Base-by-base conservation (phyloP, 768 basidiomycete genomes). In the Leccinum sublutescens region DNA sequence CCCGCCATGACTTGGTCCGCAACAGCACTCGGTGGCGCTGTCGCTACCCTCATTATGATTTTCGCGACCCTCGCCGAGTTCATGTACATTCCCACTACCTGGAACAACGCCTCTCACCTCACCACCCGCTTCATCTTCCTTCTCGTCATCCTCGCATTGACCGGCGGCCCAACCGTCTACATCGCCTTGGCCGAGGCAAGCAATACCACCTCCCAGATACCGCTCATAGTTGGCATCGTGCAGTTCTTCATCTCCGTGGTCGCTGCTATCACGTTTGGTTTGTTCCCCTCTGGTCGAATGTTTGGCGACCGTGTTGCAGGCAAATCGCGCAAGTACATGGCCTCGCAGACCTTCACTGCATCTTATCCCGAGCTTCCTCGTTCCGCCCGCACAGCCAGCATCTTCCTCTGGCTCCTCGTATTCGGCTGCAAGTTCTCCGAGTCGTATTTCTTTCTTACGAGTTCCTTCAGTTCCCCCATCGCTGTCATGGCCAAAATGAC, bases 221-320 rank as follows among this genome's bases (percentile, higher is more conserved):
- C 97, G 4, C 84, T 96, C 60, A 97, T 98, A 74, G 76, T 98
- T 68, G 93, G 84, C 68, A 88, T 97, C 61, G 93, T 93, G 29
- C 95, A 98, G 67, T 98, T 98, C 79, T 91, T 87, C 73, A 82
- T 98, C 60, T 93, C 95, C 14, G 86, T 93, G 50, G 78, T 89
- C 19, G 90, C 86, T 51, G 94, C 95, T 29, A 53, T 93, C 57
- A 79, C 85, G 1, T 99, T 98, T 76, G 87, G 87, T 55, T 78
- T 95, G 68, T 84, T 99, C 60, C 97, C 97, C 0, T 96, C 95
- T 0, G 97, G 96, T 5, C 85, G 96, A 52, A 96, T 99, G 93
- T 98, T 99, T 72, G 97, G 97, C 43, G 97, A 99, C 71, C 88
- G 96, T 60, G 97, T 99, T 6, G 92, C 95, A 6, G 93, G 96